Evolutionary conservation across 352 stramenopile species (phyloP), one percentile per base, ranked within the genome.

Genomic region (Globisporangium nunn): DNA sequence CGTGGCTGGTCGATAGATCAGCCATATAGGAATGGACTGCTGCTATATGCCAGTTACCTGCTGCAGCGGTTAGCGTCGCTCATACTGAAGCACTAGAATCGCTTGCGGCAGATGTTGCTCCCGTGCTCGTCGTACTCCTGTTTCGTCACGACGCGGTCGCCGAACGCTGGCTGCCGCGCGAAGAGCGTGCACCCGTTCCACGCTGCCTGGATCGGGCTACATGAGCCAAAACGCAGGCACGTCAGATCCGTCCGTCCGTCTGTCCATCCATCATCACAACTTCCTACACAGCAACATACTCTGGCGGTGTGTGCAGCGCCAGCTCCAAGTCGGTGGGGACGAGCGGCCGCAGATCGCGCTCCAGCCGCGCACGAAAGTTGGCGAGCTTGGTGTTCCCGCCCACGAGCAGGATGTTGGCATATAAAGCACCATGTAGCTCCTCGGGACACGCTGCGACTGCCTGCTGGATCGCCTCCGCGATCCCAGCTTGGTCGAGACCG

Each of bases 361-460:
- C 64, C 0, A 98, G 65, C 6, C 90, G 73, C 35, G 84, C 70
- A 40, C 63, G 72, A 31, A 96, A 92, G 66, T 93, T 85, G 14
- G 65, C 72, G 58, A 98, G 87, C 54, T 93, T 92, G 39, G 85
- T 83, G 59, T 93, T 93, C 3, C 92, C 92, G 41, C 92, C 92
- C 2, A 93, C 78, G 7, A 97, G 58, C 43, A 93, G 51, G 31
- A 97, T 85, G 63, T 95, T 95, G 29, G 79, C 72, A 59, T 96
- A 91, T 50, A 97, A 70, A 0, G 87, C 77, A 18, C 64, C 66
- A 35, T 84, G 80, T 10, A 92, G 75, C 49, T 84, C 75, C 50
- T 69, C 53, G 28, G 87, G 81, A 65, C 90, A 97, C 37, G 75
- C 71, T 33, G 78, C 40, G 14, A 98, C 84, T 23, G 85, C 74